Base-by-base conservation (phyloP, 306 rosid species). In the Arachis hypogaea region DNA sequence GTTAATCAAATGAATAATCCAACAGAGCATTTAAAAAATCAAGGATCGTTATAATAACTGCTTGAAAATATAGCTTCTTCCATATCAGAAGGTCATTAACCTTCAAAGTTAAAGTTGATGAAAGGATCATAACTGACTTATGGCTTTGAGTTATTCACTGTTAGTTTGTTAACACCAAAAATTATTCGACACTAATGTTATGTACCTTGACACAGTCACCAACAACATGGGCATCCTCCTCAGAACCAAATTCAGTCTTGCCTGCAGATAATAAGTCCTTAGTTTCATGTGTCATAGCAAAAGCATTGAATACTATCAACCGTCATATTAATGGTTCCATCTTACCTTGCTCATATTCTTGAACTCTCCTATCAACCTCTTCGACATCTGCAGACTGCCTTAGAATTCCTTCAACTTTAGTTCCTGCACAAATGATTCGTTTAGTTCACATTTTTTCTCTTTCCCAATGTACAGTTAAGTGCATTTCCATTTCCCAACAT, bases 371-470 rank as follows among this genome's bases (percentile, higher is more conserved):
- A 16, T 95, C 98, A 71, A 95, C 99, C 80, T 95, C 99, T 89
- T 95, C 99, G 51, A 95, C 99, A 74, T 95, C 99, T 11, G 99
- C 99, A 75, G 98, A 90, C 63, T 95, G 99, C 80, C 99, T 81
- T 67, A 95, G 86, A 75, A 95, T 95, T 63, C 99, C 99, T 83
- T 95, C 99, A 79, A 88, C 82, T 71, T 88, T 87, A 51, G 87
- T 83, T 68, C 98, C 99, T 95, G 72, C 47, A 59, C 51, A 60
- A 52, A 55, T 47, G 38, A 9, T 76, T 57, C 36, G 30, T 28
- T 38, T 56, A 40, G 36, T 59, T 46, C 65, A 49, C 58, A 60
- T 58, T 66, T 64, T 66, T 61, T 33, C 46, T 9, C 10, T 57
- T 42, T 29, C 54, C 16, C 55, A 29, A 33, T 64, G 56, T 4